Percentiles rank a stretch among this genome's conserved stretches.
Conservation (phyloP, 768 basidiomycete species). For the Sporobolomyces roseus region DNA sequence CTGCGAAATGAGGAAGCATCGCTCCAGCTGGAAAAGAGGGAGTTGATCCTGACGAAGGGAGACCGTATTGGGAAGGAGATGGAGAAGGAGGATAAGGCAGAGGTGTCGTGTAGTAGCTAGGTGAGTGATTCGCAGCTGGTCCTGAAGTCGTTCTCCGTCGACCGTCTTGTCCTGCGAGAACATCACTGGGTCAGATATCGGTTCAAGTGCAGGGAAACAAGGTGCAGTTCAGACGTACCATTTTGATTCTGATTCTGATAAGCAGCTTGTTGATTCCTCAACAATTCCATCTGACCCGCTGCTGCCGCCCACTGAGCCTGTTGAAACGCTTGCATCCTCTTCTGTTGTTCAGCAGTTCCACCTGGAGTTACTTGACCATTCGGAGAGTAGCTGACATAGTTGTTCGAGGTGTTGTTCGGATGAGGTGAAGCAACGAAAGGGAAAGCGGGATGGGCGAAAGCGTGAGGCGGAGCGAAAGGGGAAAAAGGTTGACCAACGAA, state of each 20-base stretch:
- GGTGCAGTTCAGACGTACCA: background rate
- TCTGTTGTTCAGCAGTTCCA: conserved; percentile 21
- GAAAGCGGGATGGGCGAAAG: conserved; percentile 26
- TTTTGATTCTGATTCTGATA: background rate
- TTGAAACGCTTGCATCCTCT: conserved; percentile 25
- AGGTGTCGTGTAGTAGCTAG: conserved; percentile 14
- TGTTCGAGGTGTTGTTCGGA: conserved; percentile 6
- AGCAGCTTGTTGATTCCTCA: conserved; percentile 29
- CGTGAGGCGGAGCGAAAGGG: conserved; percentile 10
- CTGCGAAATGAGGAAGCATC: conserved; percentile 27
- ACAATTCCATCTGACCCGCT: conserved; percentile 15
- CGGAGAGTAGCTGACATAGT: conserved; percentile 9
- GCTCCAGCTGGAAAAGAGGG: conserved; percentile 27
- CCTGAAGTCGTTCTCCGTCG: conserved; percentile 32
- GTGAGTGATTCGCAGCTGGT: conserved; percentile 13
- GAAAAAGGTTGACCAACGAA: conserved; percentile 19
- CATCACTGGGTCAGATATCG: background rate
- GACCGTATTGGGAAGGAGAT: background rate
- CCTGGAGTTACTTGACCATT: conserved; percentile 10
- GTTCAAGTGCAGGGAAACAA: background rate
- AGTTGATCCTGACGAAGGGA: background rate
- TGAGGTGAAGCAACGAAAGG: conserved; percentile 40
- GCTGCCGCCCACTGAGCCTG: conserved; percentile 26
- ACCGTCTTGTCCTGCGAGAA: background rate
- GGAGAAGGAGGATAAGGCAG: conserved; percentile 13